Evolutionary conservation across 2,329 filamentous ascomycete genomes (phyloP), one percentile per base, ranked within the genome.

Genomic region (Podosphaera xanthii): DNA sequence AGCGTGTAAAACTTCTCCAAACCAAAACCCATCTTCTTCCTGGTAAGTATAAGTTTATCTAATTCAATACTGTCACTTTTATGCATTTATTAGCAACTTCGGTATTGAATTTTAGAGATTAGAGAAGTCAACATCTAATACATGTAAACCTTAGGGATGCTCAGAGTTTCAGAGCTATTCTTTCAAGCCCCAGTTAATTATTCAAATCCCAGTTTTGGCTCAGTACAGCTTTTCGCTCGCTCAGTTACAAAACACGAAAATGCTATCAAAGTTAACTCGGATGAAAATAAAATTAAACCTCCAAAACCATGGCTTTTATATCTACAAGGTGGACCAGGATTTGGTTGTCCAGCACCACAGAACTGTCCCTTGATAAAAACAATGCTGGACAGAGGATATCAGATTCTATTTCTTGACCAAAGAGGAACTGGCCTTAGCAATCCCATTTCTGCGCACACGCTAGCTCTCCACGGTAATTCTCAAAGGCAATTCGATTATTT

Each of bases 101-200:
- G 8, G 14, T 12, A 10, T 7, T 31, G 10, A 31, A 34, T 9
- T 22, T 9, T 30, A 34, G 14, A 40, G 22, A 22, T 8, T 34
- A 22, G 35, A 56, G 64, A 34, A 64, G 30, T n/a, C 14, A 2
- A 10, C 2, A 1, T 33, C 22, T 22, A 22, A 34, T 59, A 22
- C 22, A 22, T 22, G 22, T 22, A 22, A 22, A 22, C 22, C 22
- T 22, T 22, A 88, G 87, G 87, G 52, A 86, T 83, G 66, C 76
- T 94, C 34, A 77, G 80, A 60, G 79, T 95, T 61, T 85, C 85
- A 1, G 89, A 95, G 69, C 77, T 91, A 66, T 85, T 88, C 74
- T 95, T 95, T 71, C 78, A 87, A 64, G 89, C 95, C 9, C 89
- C 90, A 2, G 77, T 87, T 62, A 86, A 94, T 72, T 86, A 94